Conservation (phyloP, 1,284 basidiomycete genomes). For the Trichosporon asahii region DNA sequence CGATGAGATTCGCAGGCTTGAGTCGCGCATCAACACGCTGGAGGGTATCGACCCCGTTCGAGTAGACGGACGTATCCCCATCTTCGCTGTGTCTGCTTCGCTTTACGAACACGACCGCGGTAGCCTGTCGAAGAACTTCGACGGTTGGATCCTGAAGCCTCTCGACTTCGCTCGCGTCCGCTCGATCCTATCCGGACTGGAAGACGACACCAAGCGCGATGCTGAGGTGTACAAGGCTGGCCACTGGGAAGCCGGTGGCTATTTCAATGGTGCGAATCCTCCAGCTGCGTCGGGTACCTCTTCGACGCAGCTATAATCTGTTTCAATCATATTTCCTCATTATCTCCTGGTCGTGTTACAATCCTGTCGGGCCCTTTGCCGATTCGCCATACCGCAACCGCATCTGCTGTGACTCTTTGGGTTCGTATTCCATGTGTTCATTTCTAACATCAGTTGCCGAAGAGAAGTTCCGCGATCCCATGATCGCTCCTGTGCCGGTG, state of each 20-base stretch:
- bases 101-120: constrained; percentile 63
- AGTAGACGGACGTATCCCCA: constrained; percentile 69
- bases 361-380: neutral
- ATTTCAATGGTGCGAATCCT: constrained; percentile 52
- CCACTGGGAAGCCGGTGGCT: constrained; percentile 70
- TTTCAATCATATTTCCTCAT: neutral
- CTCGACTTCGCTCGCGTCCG: constrained; percentile 73
- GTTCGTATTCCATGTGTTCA: neutral
- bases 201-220: constrained; percentile 58
- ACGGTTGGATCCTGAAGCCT: constrained; percentile 84
- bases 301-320: neutral
- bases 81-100: constrained; percentile 79
- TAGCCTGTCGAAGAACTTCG: constrained; percentile 64
- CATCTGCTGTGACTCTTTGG: neutral
- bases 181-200: constrained; percentile 62
- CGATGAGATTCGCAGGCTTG: constrained; percentile 63
- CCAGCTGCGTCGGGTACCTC: neutral
- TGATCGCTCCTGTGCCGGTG: neutral
- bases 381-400: neutral
- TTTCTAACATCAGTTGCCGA: neutral
- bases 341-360: neutral
- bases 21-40: constrained; percentile 38
- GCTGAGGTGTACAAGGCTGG: constrained; percentile 62
- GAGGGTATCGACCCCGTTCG: constrained; percentile 32
- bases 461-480: neutral